phyloP scores from a whole-genome alignment of 73 alveolate genomes.

The Tetrahymena malaccensis region DNA sequence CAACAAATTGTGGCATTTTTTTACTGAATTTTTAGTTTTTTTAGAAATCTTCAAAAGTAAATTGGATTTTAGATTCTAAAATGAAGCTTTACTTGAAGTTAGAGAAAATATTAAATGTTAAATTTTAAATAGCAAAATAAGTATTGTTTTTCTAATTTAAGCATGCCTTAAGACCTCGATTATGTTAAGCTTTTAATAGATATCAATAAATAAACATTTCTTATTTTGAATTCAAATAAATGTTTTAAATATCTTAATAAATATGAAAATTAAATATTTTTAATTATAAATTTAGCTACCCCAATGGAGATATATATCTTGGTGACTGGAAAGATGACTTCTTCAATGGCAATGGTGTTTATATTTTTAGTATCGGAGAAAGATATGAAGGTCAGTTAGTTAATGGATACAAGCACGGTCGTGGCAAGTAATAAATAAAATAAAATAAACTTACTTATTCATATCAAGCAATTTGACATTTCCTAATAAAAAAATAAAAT shows the following conservation, averaged over 20 bases:
- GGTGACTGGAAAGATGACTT: slow-evolving; percentile 54
- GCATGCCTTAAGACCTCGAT: not conserved
- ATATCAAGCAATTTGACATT: no score
- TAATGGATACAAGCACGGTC: slow-evolving; percentile 39
- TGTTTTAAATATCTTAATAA: no score
- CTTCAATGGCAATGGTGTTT: slow-evolving; percentile 32
- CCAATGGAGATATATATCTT: slow-evolving; percentile 43
- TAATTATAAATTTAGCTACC: not conserved
- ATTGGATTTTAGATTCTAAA: no score
- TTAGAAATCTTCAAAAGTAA: not conserved
- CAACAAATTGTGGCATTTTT: not conserved
- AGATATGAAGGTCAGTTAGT: slow-evolving; percentile 37
- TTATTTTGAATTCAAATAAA: no score
- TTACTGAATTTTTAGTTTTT: not conserved
- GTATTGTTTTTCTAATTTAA: no score
- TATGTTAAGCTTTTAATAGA: no score
- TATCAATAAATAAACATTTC: no score
- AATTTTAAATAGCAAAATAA: not conserved
- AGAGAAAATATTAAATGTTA: no score
- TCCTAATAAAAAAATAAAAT: no score
- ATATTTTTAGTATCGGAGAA: slow-evolving; percentile 35
- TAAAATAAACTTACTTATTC: no score
- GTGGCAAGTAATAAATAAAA: slow-evolving; percentile 8
- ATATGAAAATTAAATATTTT: no score
- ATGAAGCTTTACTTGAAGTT: not conserved